Evolutionary conservation across 495 filamentous ascomycete species (phyloP).

Genomic region (Annulohypoxylon bovei): DNA sequence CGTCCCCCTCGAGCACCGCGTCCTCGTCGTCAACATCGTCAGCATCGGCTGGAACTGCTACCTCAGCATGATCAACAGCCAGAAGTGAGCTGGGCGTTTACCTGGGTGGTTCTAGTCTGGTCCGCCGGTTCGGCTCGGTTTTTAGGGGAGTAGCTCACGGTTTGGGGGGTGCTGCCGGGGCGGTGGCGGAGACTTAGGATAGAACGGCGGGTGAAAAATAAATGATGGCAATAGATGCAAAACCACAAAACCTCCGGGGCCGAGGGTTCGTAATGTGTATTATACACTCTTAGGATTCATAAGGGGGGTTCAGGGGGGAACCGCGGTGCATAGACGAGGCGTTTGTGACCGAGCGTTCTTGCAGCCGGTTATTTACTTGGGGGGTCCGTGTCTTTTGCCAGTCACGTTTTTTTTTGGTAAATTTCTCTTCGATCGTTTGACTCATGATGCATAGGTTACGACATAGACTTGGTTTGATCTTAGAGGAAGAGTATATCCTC

Average conservation of each 20-base stretch:
- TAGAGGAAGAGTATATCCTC: slow-evolving; percentile 12
- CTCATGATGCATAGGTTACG: not conserved
- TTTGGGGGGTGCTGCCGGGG: not conserved
- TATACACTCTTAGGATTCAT: slow-evolving; percentile 13
- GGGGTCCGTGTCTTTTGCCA: slow-evolving; percentile 4
- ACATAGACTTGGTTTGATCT: slow-evolving; percentile 3
- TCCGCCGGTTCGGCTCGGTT: not conserved
- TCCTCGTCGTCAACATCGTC: slow-evolving; percentile 90
- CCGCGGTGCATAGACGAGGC: slow-evolving; percentile 25
- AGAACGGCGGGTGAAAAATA: not conserved
- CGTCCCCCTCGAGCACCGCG: slow-evolving; percentile 84
- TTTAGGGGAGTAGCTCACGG: not conserved
- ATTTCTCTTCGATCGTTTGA: slow-evolving; percentile 22
- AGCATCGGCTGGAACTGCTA: slow-evolving; percentile 94
- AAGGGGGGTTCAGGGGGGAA: not conserved
- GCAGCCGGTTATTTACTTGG: slow-evolving; percentile 7
- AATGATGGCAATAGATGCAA: slow-evolving; percentile 21
- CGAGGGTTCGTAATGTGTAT: slow-evolving; percentile 19
- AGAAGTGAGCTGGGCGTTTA: slow-evolving; percentile 20
- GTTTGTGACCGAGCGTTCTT: slow-evolving; percentile 26
- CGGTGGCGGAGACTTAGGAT: not conserved
- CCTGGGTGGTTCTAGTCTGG: not conserved
- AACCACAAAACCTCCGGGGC: not conserved
- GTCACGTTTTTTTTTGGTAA: not conserved
- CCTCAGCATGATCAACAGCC: slow-evolving; percentile 65